phyloP scores from a whole-genome alignment of 1,139 yeast species.

The Candida anutae region DNA sequence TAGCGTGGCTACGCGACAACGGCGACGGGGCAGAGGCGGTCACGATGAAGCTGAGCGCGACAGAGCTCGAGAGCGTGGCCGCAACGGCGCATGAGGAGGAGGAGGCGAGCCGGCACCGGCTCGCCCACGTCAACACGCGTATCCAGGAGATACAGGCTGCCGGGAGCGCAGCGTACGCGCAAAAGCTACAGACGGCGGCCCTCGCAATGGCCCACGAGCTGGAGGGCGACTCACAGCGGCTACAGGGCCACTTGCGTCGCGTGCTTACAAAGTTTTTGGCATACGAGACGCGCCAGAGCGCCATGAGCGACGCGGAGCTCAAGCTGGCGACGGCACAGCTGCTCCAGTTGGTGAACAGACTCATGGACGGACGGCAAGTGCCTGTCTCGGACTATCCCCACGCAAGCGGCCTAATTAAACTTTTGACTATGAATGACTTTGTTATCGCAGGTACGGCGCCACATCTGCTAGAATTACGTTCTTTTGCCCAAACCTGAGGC shows the following conservation, averaged over 20 bases:
- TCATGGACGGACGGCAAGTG: no score
- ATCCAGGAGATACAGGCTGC: conserved; percentile 1
- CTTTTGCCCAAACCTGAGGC: no score
- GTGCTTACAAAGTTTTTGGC: conserved; percentile 18
- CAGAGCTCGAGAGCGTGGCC: conserved; percentile 5
- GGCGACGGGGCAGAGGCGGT: conserved; percentile 2
- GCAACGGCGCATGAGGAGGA: conserved; percentile 1
- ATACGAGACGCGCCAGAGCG: conserved; percentile 15
- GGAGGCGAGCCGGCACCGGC: conserved; percentile 2
- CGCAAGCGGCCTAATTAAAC: no score
- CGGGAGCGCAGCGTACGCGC: conserved; percentile 1
- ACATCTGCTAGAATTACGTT: no score
- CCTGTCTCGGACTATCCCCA: no score
- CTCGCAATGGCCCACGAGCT: conserved; percentile 2
- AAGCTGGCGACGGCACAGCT: conserved; percentile 8
- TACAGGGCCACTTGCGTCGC: conserved; percentile 12
- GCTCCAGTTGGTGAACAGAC: no score
- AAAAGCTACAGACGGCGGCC: not conserved
- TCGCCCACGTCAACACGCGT: conserved; percentile 2
- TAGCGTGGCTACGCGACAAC: conserved; percentile 4
- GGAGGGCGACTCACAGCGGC: conserved; percentile 2
- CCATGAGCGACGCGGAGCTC: conserved; percentile 13
- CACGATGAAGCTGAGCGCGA: conserved; percentile 2
- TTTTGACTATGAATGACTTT: no score
- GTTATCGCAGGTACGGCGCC: no score